Percentiles rank a stretch among this genome's conserved stretches.
phyloP scores from a whole-genome alignment of 495 filamentous ascomycete species.

The Podospora pseudoanserina region DNA sequence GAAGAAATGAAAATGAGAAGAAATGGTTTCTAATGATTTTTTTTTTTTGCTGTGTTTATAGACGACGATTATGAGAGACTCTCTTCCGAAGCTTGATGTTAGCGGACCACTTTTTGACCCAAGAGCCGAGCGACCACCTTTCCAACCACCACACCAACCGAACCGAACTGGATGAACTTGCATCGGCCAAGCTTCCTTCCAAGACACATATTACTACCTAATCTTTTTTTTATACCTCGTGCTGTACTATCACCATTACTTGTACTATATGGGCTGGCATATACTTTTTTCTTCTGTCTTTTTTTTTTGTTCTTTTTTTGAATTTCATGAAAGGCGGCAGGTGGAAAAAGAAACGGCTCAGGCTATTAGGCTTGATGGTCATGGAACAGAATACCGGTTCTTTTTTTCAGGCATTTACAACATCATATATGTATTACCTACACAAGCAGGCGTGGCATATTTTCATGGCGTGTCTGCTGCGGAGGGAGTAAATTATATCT shows the following conservation, averaged over 20 bases:
- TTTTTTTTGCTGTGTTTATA: not conserved
- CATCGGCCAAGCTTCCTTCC: not conserved
- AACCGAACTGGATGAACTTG: not conserved
- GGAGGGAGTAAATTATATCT: not conserved
- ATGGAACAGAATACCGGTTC: not conserved
- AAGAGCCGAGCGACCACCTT: not conserved
- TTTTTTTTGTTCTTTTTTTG: no score
- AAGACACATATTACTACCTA: not conserved
- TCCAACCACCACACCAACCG: no score
- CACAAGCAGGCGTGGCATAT: not conserved
- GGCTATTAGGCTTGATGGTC: not conserved
- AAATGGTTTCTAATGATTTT: not conserved
- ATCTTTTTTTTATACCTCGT: not conserved
- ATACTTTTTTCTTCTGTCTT: not conserved
- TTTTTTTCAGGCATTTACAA: not conserved
- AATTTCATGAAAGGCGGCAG: not conserved
- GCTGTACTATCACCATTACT: not conserved
- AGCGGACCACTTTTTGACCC: not conserved
- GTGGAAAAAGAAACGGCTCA: not conserved
- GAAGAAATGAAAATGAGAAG: not conserved
- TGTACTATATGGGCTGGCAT: not conserved
- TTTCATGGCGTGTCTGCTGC: not conserved
- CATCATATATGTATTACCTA: not conserved
- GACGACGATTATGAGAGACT: not conserved
- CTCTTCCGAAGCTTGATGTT: not conserved